Evolutionary conservation across 352 stramenopile species (phyloP), one percentile per base, ranked within the genome.

Genomic region (Globisporangium nodosum): DNA sequence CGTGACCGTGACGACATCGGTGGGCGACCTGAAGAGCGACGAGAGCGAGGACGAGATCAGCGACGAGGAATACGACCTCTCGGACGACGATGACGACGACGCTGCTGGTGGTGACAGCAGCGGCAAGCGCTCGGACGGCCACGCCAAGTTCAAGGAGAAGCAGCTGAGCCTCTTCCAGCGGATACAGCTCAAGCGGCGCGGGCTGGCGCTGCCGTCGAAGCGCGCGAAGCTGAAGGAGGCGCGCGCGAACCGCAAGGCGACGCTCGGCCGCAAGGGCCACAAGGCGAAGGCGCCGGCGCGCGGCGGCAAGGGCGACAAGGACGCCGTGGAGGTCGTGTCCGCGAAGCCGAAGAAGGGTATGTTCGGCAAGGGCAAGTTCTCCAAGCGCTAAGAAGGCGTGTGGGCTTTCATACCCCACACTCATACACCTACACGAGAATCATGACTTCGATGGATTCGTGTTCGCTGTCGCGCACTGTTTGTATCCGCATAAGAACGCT

Each of bases 121-220:
- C 1, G 37, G 37, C 30, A 40, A 67, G 73, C 3, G 50, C 5
- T 33, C 33, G 13, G 54, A 69, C 20, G 52, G 50, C 39, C 37
- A 72, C 43, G 58, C 58, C 18, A 71, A 68, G 46, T 66, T 71
- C 52, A 76, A 81, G 50, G 78, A 90, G 56, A 72, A 86, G 63
- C 76, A 90, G 33, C 58, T 94, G 46, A 88, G 81, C 48, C 64
- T 95, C 20, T 95, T 95, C 68, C 86, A 95, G 74, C 82, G 85
- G 66, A 92, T 95, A 79, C 84, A 94, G 70, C 77, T 84, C 52
- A 84, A 95, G 65, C 86, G 86, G 42, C 79, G 81, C 56, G 86
- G 86, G 49, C 77, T 92, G 46, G 84, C 86, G 54, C 62, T 95
- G 39, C 86, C 86, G 16, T 80, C 79, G 40, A 95, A 95, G 69